Evolutionary conservation across 495 filamentous ascomycete genomes (phyloP), one percentile per base, ranked within the genome.

Genomic region (Amphirosellinia nigrospora): DNA sequence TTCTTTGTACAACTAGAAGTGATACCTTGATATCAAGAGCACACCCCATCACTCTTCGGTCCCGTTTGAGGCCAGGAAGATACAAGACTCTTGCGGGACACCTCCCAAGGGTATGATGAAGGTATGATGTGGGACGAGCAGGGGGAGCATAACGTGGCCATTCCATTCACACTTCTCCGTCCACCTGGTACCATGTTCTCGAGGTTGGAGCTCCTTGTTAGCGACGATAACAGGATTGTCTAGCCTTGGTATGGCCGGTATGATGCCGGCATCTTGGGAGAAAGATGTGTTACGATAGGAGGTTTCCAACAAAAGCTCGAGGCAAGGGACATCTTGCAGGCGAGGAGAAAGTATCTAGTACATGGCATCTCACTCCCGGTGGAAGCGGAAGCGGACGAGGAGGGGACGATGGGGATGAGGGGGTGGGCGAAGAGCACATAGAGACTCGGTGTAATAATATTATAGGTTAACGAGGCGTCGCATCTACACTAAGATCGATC

Each of bases 101-200:
- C 4, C 4, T 32, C 23, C 16, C 16, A 28, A 15, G 10, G 6
- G 30, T 21, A 36, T 59, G 55, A 59, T 21, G 55, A 61, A 41
- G 8, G 1, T 21, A 41, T 61, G 58, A 60, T 45, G 56, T 43
- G 32, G 11, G 15, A 53, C 19, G 21, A 21, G 9, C 45, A 21
- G 32, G 43, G 43, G 32, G 9, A 19, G 53, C 15, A 52, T 43
- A 69, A 23, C 32, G 66, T 53, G 56, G 56, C 56, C 3, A 34
- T 28, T 52, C 21, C 52, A 38, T 21, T 26, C 7, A 11, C 8
- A 43, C 5, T 16, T n/a, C 3, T 1, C 41, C 41, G 11, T 56
- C 52, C 19, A 68, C 53, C 28, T 52, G 16, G 32, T 19, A 55
- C 56, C 8, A 45, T 28, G 36, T 3, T 39, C 23, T 11, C 13